Conservation (phyloP, 2,329 filamentous ascomycete genomes). For the Aspergillus pseudonomiae region DNA sequence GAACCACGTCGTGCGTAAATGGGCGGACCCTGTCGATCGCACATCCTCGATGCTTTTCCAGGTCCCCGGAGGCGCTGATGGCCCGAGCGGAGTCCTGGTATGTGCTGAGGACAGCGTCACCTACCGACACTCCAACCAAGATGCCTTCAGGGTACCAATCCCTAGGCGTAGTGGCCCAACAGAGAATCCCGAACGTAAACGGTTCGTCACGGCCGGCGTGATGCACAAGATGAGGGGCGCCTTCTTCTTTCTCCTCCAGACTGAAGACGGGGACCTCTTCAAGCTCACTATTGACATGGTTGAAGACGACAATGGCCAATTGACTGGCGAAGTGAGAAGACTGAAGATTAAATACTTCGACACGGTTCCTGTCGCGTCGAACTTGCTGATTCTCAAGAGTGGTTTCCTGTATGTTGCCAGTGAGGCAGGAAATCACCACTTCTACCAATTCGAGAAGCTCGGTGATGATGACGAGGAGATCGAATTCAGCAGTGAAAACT, state of each 20-base stretch:
- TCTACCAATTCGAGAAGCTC: conserved; percentile 97
- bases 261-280: conserved; percentile 97
- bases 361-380: conserved; percentile 85
- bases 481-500: conserved; percentile 82
- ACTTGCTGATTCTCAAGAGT: conserved; percentile 89
- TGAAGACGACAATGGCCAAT: conserved; percentile 74
- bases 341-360: conserved; percentile 98
- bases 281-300: conserved; percentile 93
- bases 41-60: conserved; percentile 90
- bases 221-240: conserved; percentile 96
- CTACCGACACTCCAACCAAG: conserved; percentile 95
- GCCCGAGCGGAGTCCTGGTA: conserved; percentile 91
- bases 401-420: conserved; percentile 92
- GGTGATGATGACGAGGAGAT: conserved; percentile 92
- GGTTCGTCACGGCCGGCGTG: conserved; percentile 84
- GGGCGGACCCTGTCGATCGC: conserved; percentile 91
- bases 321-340: conserved; percentile 77
- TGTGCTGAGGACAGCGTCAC: conserved; percentile 94
- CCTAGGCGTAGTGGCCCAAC: conserved; percentile 83
- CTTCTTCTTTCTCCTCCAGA: conserved; percentile 96
- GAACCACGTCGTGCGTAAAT: conserved; percentile 95
- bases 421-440: conserved; percentile 89
- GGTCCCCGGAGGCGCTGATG: conserved; percentile 90
- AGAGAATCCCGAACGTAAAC: conserved; percentile 89
- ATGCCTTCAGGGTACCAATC: conserved; percentile 84